phyloP scores from a whole-genome alignment of 1,284 basidiomycete genomes.

The Puccinia coronata region DNA sequence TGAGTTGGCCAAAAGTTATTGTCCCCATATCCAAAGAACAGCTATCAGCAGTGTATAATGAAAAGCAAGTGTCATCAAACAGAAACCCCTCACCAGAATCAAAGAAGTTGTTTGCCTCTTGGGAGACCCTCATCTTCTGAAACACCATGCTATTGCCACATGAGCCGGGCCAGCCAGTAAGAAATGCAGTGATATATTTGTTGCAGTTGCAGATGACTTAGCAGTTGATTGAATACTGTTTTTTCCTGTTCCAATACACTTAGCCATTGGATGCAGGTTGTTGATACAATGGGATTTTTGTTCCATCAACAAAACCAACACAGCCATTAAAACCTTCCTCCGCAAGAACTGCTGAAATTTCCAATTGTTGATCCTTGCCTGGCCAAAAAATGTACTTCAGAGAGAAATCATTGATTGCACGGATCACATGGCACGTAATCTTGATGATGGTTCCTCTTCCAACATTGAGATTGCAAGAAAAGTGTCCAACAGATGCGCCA shows the following conservation, averaged over 20 bases:
- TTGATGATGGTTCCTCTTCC: not conserved
- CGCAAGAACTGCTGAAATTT: too few species aligned
- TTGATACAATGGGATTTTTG: constrained; percentile 14
- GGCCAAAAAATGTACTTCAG: too few species aligned
- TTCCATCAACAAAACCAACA: too few species aligned
- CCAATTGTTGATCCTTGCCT: too few species aligned
- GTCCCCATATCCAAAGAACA: not conserved
- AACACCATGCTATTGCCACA: not conserved
- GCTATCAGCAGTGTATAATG: not conserved
- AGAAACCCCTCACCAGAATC: too few species aligned
- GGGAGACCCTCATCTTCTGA: too few species aligned
- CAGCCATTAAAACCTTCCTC: too few species aligned
- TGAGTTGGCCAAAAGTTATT: constrained; percentile 29
- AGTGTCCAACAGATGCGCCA: too few species aligned
- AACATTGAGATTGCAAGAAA: too few species aligned
- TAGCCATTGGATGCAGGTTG: not conserved
- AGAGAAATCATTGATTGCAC: not conserved
- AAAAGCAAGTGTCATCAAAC: too few species aligned
- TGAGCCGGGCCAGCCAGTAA: constrained; percentile 29
- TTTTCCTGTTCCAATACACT: constrained; percentile 16
- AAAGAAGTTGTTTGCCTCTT: too few species aligned
- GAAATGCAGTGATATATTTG: not conserved
- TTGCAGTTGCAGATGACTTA: not conserved
- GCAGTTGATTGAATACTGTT: constrained; percentile 1
- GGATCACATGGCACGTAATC: not conserved